Percentiles rank a stretch among this genome's conserved stretches.
Evolutionary conservation across 805 yeast genomes (phyloP).

Genomic region (Monosporozyma yasuniensis): DNA sequence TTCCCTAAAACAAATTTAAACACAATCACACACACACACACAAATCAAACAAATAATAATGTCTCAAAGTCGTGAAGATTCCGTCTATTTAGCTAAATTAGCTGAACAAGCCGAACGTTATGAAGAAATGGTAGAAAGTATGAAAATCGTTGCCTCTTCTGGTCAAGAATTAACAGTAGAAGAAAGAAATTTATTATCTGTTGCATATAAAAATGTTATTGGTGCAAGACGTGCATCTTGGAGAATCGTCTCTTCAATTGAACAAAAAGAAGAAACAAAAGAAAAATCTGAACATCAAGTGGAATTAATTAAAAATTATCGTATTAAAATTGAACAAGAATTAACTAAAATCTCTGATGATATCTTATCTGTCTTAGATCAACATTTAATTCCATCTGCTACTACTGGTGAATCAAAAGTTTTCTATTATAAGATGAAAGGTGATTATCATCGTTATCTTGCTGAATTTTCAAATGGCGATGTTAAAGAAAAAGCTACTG

Average conservation of each 20-base stretch:
- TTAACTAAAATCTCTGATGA: constrained; percentile 87
- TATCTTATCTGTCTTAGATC: constrained; percentile 72
- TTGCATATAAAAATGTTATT: constrained; percentile 93
- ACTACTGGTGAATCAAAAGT: constrained; percentile 94
- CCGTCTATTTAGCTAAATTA: constrained; percentile 92
- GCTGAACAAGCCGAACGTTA: constrained; percentile 98
- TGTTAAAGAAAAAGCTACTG: constrained; percentile 85
- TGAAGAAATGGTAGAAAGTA: constrained; percentile 96
- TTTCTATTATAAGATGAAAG: constrained; percentile 96
- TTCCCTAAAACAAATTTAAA: too few relatives aligned
- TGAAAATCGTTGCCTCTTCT: constrained; percentile 91
- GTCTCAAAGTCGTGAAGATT: constrained; percentile 91
- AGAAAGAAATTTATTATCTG: constrained; percentile 90
- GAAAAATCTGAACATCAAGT: constrained; percentile 80
- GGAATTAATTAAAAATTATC: constrained; percentile 78
- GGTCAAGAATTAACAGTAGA: constrained; percentile 92
- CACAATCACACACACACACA: neutral
- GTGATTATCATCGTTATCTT: constrained; percentile 96
- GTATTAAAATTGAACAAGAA: constrained; percentile 85
- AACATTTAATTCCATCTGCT: constrained; percentile 85
- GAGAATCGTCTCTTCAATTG: constrained; percentile 95
- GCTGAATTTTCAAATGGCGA: constrained; percentile 90
- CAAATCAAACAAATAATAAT: constrained; percentile 28
- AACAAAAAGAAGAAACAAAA: constrained; percentile 92
- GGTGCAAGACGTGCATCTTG: constrained; percentile 98